Evolutionary conservation across 2,329 filamentous ascomycete species (phyloP), one percentile per base, ranked within the genome.

Genomic region (Coleophoma eucalyptorum): DNA sequence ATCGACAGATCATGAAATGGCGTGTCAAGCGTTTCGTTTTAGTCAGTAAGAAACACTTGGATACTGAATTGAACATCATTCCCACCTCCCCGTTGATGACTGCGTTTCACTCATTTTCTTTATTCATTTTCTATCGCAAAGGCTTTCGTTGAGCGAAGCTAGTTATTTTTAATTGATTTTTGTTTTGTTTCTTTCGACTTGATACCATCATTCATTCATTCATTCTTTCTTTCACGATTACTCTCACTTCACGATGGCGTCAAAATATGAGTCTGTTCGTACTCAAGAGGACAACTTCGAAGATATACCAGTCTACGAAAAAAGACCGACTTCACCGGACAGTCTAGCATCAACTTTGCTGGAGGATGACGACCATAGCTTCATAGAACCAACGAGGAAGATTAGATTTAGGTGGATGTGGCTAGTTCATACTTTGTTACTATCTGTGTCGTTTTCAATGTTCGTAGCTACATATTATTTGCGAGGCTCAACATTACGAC

Each of bases 401-500:
- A 50, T 43, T 7, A 53, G 43, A 44, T 35, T 49, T 7, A 58
- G 50, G 38, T 65, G 61, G 62, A 55, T 64, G 50, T 65, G 62
- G 62, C 42, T 63, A 42, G 49, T 55, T 11, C 62, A 65, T 47
- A 55, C 53, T 11, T 50, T 53, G 15, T 46, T 65, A 26, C 55
- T 65, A 43, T 58, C 54, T 10, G 43, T 62, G 2, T 64, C 62
- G 1, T 58, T 60, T 40, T 52, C 54, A 4, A 56, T 64, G 53
- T 62, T 65, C 33, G 45, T 58, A 43, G 57, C 58, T 26, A 53
- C 59, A 21, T 57, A 57, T 43, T 62, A 53, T 49, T 58, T 55
- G 12, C 49, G 57, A 42, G 48, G 56, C 15, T 61, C 64, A 45
- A 66, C 65, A 1, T 51, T 63, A 19, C 55, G 59, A 12, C 56